phyloP scores from a whole-genome alignment of 2,329 filamentous ascomycete species.

The Colletotrichum sojae region DNA sequence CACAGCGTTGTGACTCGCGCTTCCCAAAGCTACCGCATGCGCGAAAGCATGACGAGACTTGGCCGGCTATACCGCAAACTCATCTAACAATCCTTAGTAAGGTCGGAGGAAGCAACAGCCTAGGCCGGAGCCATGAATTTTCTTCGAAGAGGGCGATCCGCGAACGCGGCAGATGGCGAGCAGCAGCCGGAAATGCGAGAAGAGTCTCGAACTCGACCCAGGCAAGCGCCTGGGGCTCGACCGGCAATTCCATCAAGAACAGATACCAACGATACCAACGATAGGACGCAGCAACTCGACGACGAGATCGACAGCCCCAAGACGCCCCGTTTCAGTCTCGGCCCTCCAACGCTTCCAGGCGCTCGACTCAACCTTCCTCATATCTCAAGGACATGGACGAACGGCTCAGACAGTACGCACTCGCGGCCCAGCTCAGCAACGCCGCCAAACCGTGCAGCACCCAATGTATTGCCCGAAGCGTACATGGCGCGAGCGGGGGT shows the following conservation, averaged over 20 bases:
- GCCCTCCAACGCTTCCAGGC: constrained; percentile 55
- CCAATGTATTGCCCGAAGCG: constrained; percentile 28
- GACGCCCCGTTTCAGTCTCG: constrained; percentile 58
- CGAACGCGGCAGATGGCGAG: constrained; percentile 22
- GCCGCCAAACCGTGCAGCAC: constrained; percentile 41
- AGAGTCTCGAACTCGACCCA: constrained; percentile 13
- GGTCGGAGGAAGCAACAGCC: neutral
- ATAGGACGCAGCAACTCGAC: constrained; percentile 31
- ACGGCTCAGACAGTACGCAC: constrained; percentile 49
- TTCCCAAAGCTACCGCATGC: neutral
- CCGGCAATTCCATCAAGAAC: constrained; percentile 21
- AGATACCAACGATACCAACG: neutral
- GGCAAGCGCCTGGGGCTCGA: constrained; percentile 27
- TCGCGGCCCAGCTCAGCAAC: constrained; percentile 21
- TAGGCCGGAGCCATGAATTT: constrained; percentile 32
- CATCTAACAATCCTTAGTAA: neutral
- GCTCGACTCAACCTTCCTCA: constrained; percentile 59
- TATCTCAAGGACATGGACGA: constrained; percentile 56
- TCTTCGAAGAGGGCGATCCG: constrained; percentile 25
- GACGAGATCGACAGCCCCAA: constrained; percentile 60
- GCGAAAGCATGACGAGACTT: constrained; percentile 30
- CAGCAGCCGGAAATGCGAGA: constrained; percentile 40
- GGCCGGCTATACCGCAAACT: constrained; percentile 16
- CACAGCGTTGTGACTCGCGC: constrained; percentile 11
- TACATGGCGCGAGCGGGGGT: constrained; percentile 25